Base-by-base conservation (phyloP, 495 filamentous ascomycete genomes). In the Penicillium arizonense region DNA sequence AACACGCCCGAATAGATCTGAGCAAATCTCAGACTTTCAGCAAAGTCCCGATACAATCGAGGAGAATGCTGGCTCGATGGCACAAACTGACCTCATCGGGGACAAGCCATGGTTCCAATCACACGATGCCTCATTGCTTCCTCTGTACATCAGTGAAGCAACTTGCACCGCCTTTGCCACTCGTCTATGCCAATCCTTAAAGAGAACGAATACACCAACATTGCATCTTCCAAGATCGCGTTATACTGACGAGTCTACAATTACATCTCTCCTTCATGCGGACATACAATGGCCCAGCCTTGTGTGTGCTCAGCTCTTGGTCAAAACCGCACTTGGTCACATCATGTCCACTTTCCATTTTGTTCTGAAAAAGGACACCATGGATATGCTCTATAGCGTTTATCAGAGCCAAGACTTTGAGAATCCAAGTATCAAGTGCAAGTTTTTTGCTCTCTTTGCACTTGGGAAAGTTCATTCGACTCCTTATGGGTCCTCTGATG, bases 111-210 rank as follows among this genome's bases (percentile, higher is more conserved):
- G 69, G 71, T 71, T 73, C 46, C 64, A 72, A 39, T 56, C 55
- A 11, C 64, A 71, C 24, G 62, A 65, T 38, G 54, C 64, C 3
- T 65, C 65, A 3, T 52, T 59, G 42, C 61, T 65, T 6, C 72
- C 72, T 16, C 60, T 71, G 13, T 72, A 69, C 35, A 64, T 71
- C 35, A 64, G 67, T 7, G 70, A 75, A 49, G 72, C 69, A 11
- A 63, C 70, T 20, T 70, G 69, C 37, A 64, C 66, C 5, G 70
- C 69, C 4, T 73, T 75, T 57, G 70, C 70, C 3, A 72, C 69
- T 2, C 67, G 65, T 18, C 61, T 75, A 43, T 69, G 69, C 16
- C 67, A 66, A 39, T 70, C 58, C 20, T 44, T 75, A 14, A 64
- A 66, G 37, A 57, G 52, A 0, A 62, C 50, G 45, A 63, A 63